Conservation (phyloP, 805 yeast genomes). For the Yarrowia hollandica region DNA sequence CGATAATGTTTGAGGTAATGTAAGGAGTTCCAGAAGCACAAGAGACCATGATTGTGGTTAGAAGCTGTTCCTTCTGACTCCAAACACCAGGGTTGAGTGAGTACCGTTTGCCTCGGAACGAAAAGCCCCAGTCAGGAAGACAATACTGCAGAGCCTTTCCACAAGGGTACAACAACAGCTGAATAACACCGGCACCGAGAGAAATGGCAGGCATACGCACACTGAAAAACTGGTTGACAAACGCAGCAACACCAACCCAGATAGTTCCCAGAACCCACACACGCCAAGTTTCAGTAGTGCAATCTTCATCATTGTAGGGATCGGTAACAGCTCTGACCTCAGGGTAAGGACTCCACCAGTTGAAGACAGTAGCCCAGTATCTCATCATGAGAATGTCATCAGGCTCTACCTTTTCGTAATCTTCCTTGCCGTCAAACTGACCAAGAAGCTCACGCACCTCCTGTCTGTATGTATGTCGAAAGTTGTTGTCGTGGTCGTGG, state of each 20-base stretch:
- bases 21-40: slow-evolving; percentile 38
- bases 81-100: slow-evolving; percentile 65
- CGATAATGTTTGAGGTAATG: slow-evolving; percentile 33
- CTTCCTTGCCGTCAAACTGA: background rate
- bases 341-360: slow-evolving; percentile 48
- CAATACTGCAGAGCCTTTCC: slow-evolving; percentile 42
- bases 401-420: background rate
- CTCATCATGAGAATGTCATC: slow-evolving; percentile 9
- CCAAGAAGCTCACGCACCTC: slow-evolving; percentile 4
- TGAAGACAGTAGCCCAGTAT: slow-evolving; percentile 38
- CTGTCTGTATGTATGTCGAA: slow-evolving; percentile 44
- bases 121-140: slow-evolving; percentile 44
- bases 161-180: slow-evolving; percentile 58
- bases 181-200: slow-evolving; percentile 53
- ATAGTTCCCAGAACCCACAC: slow-evolving; percentile 53
- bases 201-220: slow-evolving; percentile 53
- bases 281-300: slow-evolving; percentile 53
- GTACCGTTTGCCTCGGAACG: slow-evolving; percentile 44
- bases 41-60: slow-evolving; percentile 48
- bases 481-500: slow-evolving; percentile 52
- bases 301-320: slow-evolving; percentile 48
- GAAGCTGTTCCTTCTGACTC: slow-evolving; percentile 65
- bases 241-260: slow-evolving; percentile 56
- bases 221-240: slow-evolving; percentile 50
- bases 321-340: slow-evolving; percentile 55